phyloP scores from a whole-genome alignment of 805 yeast species.

The Hanseniaspora lindneri region DNA sequence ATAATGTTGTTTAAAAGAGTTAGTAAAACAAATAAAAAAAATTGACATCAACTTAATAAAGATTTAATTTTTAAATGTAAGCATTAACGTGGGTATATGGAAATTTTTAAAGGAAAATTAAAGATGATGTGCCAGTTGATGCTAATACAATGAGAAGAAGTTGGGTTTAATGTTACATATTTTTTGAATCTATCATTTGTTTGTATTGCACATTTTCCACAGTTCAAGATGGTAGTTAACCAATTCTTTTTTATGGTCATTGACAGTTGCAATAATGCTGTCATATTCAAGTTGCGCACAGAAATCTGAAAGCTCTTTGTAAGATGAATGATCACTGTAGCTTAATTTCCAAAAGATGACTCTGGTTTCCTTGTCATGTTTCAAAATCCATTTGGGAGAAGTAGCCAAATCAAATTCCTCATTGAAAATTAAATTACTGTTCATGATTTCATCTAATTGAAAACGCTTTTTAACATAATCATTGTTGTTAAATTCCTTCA shows the following conservation, averaged over 20 bases:
- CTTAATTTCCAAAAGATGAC: constrained; percentile 56
- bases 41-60: no score
- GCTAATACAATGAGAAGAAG: no score
- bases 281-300: constrained; percentile 40
- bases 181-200: neutral
- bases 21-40: no score
- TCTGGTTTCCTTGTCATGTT: constrained; percentile 27
- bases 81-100: no score
- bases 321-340: constrained; percentile 90
- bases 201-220: constrained; percentile 23
- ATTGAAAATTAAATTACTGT: constrained; percentile 18
- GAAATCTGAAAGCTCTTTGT: constrained; percentile 61
- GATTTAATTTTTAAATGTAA: no score
- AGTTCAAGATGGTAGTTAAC: constrained; percentile 30
- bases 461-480: constrained; percentile 3
- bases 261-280: constrained; percentile 70
- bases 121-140: no score
- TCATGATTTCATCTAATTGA: neutral
- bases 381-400: constrained; percentile 23
- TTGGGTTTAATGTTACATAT: no score
- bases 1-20: no score
- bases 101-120: no score
- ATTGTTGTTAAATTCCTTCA: constrained; percentile 10
- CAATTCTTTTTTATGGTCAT: constrained; percentile 3
- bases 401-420: constrained; percentile 20